Evolutionary conservation across 2,329 filamentous ascomycete species (phyloP).

Genomic region (Aspergillus sergii): DNA sequence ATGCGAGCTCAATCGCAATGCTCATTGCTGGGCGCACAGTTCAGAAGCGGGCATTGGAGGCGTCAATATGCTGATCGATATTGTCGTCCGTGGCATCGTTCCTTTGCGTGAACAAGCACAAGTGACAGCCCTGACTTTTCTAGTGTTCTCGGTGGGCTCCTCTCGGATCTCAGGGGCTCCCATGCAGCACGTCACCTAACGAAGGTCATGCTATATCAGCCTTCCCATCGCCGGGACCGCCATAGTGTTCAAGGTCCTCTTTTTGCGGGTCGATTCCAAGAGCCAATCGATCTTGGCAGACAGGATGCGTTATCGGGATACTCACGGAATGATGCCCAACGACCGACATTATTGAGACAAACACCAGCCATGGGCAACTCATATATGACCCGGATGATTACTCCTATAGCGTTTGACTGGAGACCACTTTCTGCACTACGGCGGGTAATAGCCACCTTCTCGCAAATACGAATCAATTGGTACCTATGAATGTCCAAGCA

Average conservation of each 20-base stretch:
- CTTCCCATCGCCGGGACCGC: conserved; percentile 28
- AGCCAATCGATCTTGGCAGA: background rate
- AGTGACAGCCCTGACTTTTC: conserved; percentile 26
- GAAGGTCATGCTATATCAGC: conserved; percentile 37
- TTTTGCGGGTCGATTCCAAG: conserved; percentile 20
- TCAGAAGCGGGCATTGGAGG: conserved; percentile 52
- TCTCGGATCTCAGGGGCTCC: conserved; percentile 31
- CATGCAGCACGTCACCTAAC: conserved; percentile 18
- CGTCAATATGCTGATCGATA: conserved; percentile 44
- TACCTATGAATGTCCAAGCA: too few species aligned
- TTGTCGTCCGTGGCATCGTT: conserved; percentile 52
- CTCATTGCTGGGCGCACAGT: too few species aligned
- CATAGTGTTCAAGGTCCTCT: conserved; percentile 25
- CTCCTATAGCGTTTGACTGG: too few species aligned
- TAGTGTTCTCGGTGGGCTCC: conserved; percentile 40
- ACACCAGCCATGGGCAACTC: too few species aligned
- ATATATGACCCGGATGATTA: too few species aligned
- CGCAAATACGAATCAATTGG: too few species aligned
- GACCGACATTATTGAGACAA: too few species aligned
- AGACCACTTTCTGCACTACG: too few species aligned
- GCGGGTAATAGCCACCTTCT: too few species aligned
- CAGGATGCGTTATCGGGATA: background rate
- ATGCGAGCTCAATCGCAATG: conserved; percentile 48
- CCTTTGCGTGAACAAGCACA: conserved; percentile 39
- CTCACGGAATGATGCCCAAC: too few species aligned